phyloP scores from a whole-genome alignment of 768 basidiomycete genomes.

The Boletus subparvulus region DNA sequence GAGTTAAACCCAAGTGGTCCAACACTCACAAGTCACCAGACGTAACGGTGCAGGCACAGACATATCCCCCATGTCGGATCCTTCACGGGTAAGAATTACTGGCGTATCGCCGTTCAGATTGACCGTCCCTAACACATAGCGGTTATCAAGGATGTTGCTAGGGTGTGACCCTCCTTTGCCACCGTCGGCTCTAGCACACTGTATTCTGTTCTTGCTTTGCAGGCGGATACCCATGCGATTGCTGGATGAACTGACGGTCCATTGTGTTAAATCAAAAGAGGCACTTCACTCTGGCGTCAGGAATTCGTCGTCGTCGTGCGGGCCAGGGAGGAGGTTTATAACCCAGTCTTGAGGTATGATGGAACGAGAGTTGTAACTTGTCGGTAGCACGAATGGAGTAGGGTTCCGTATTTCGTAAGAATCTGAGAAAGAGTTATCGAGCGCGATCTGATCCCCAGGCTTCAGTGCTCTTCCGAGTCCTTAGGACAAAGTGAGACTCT shows the following conservation, averaged over 20 bases:
- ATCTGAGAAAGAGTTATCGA: slow-evolving; percentile 34
- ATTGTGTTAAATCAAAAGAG: slow-evolving; percentile 51
- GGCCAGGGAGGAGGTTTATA: slow-evolving; percentile 57
- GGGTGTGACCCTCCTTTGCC: slow-evolving; percentile 56
- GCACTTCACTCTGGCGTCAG: slow-evolving; percentile 47
- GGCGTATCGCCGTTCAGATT: too few species aligned
- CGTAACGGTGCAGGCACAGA: too few species aligned
- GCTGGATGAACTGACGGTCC: slow-evolving; percentile 55
- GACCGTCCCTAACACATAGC: slow-evolving; percentile 38
- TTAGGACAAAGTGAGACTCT: slow-evolving; percentile 28
- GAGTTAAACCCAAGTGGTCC: too few species aligned
- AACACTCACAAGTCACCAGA: too few species aligned
- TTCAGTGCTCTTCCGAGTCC: slow-evolving; percentile 45
- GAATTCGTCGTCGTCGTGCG: slow-evolving; percentile 60
- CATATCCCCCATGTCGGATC: too few species aligned
- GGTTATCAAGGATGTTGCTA: slow-evolving; percentile 64
- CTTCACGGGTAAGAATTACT: too few species aligned
- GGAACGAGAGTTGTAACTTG: slow-evolving; percentile 33
- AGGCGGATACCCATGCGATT: slow-evolving; percentile 67
- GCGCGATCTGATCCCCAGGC: slow-evolving; percentile 49
- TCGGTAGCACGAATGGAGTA: slow-evolving; percentile 23
- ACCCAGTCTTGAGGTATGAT: slow-evolving; percentile 49
- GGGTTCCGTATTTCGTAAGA: slow-evolving; percentile 10
- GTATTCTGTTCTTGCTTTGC: slow-evolving; percentile 41
- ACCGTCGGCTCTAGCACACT: slow-evolving; percentile 30